Evolutionary conservation across 177 flowering plant species (phyloP).

Genomic region (Vitis hybrid): DNA sequence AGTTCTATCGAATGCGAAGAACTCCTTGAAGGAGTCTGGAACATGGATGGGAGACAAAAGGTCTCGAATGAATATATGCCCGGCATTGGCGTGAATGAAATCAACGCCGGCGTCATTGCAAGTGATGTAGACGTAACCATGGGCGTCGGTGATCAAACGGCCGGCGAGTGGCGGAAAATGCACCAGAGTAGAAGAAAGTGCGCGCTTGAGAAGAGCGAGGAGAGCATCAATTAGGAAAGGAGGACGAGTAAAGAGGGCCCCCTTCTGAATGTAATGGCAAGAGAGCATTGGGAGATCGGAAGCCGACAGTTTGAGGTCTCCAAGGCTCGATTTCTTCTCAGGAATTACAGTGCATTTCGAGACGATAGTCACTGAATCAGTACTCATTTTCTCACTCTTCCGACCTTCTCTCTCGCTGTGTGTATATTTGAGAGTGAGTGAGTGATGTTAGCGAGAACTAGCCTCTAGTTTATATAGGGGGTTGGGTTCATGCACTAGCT

Average conservation of each 20-base stretch:
- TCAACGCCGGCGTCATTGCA: conserved; percentile 71
- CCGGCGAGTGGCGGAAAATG: conserved; percentile 78
- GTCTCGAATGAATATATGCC: conserved; percentile 29
- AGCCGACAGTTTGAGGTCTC: conserved; percentile 54
- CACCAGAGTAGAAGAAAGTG: conserved; percentile 49
- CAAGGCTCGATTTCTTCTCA: conserved; percentile 27
- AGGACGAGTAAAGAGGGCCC: conserved; percentile 51
- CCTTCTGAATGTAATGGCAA: conserved; percentile 72
- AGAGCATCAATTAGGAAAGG: conserved; percentile 21
- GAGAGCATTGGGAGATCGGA: conserved; percentile 79
- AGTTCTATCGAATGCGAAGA: conserved; percentile 50
- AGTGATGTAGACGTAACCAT: conserved; percentile 46
- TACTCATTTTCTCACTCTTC: conserved; percentile 21
- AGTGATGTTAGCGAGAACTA: conserved; percentile 3
- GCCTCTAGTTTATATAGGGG: conserved; percentile 20
- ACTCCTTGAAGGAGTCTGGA: conserved; percentile 40
- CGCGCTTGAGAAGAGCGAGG: conserved; percentile 27
- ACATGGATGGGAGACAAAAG: conserved; percentile 42
- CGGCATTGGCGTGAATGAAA: conserved; percentile 52
- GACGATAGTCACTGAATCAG: conserved; percentile 19
- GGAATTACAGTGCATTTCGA: conserved; percentile 48
- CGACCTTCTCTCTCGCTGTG: not conserved
- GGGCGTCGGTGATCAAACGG: conserved; percentile 47
- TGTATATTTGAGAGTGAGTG: conserved; percentile 1
- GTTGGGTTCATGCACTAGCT: conserved; percentile 28